A percentile compares a stretch with the other conserved stretches of the same genome.
These are phyloP conservation scores for Epichloe elymi DNA, from an alignment of 2,329 filamentous ascomycete genomes.

Conservation along the genomic window DNA sequence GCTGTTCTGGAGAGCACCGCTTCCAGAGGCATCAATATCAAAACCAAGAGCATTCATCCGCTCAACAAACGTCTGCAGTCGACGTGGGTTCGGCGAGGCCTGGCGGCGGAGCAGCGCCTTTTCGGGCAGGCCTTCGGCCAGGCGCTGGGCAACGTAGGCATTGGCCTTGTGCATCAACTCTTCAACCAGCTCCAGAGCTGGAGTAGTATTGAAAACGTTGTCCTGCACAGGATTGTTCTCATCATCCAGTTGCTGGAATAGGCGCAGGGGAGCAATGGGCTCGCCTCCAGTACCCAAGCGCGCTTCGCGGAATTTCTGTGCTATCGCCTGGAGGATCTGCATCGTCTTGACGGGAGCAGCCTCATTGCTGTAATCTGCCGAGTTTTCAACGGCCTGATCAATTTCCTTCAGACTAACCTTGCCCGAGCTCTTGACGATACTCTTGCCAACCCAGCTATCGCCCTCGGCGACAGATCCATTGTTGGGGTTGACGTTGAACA, in stretches of 20 bases:
- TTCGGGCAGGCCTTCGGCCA: slow-evolving; percentile 67
- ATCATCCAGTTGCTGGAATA: slow-evolving; percentile 89
- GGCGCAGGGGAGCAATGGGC: slow-evolving; percentile 70
- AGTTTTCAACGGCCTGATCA: slow-evolving; percentile 62
- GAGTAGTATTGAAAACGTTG: slow-evolving; percentile 87
- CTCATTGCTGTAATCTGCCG: slow-evolving; percentile 47
- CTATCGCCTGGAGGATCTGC: slow-evolving; percentile 65
- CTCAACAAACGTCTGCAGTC: slow-evolving; percentile 80
- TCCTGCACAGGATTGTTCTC: slow-evolving; percentile 95
- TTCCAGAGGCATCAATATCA: slow-evolving; percentile 79
- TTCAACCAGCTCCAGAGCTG: slow-evolving; percentile 85
- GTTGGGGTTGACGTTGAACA: slow-evolving; percentile 77
- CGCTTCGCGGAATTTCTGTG: slow-evolving; percentile 80
- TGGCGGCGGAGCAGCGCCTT: slow-evolving; percentile 89
- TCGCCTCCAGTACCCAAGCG: slow-evolving; percentile 70
- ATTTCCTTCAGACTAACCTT: slow-evolving; percentile 79
- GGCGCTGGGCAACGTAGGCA: slow-evolving; percentile 72
- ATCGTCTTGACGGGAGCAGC: slow-evolving; percentile 62
- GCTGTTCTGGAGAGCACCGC: slow-evolving; percentile 83
- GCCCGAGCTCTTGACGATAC: slow-evolving; percentile 81
- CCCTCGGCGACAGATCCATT: slow-evolving; percentile 70
- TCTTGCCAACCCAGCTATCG: slow-evolving; percentile 87
- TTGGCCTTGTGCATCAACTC: slow-evolving; percentile 93
- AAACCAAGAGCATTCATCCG: slow-evolving; percentile 87
- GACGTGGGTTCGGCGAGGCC: slow-evolving; percentile 69